Evolutionary conservation across 106 monocot genomes (phyloP), one percentile per base, ranked within the genome.

Genomic region (Chionographis japonica): DNA sequence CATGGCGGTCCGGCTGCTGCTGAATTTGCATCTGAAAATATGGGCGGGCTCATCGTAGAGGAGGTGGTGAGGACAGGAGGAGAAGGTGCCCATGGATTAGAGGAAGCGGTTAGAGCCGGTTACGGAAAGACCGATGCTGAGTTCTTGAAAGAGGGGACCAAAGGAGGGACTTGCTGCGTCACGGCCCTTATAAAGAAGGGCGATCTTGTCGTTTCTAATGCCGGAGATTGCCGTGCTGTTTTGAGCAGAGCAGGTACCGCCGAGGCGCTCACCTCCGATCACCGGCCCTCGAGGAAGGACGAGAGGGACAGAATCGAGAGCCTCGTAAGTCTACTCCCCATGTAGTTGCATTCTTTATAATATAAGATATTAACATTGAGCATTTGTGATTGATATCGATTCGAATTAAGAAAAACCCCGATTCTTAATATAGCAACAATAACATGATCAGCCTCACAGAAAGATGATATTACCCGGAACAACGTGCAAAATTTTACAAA

Each of bases 211-310:
- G 82, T 97, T 14, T 92, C 97, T 5, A 92, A 97, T 77, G 87
- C 83, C 2, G 97, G 97, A 2, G 97, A 98, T 59, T 98, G 97
- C 55, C 84, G 97, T 7, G 97, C 85, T 12, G 92, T 98, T 17
- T 50, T 98, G 69, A 87, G 97, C 76, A 49, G 80, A 17, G 70
- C 74, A 2, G 92, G 97, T 8, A 62, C 59, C 4, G 92, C 92
- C 5, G 78, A 90, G 68, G 87, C 83, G 12, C 82, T 98, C 40
- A 98, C 97, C 4, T 85, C 81, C 13, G 97, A 98, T 61, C 97
- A 98, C 61, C 60, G 81, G 19, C 92, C 89, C 0, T 84, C 79
- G 3, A 80, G 92, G 60, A 74, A 86, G n/a, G 97, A 98, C 37
- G 97, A 98, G 69, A 84, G 68, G 65, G 75, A 80, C 2, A 76